Percentiles rank a stretch among this genome's conserved stretches.
Evolutionary conservation across 192 early-diverging fungal species (phyloP).

Genomic region (Backusella luteola): DNA sequence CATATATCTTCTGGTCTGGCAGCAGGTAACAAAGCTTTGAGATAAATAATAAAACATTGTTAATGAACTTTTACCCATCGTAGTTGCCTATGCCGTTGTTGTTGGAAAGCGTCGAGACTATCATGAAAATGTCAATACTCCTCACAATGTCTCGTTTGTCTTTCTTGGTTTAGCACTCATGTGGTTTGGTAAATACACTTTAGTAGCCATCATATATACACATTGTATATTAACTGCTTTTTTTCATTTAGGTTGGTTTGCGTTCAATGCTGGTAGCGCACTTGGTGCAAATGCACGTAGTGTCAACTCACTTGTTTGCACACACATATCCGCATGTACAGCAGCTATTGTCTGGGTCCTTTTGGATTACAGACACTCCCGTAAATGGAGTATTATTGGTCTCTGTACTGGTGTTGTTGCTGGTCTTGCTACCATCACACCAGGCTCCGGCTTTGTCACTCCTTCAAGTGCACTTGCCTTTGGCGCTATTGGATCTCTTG

Average conservation of each 20-base stretch:
- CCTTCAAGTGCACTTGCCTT: constrained; percentile 75
- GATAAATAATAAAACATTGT: neutral
- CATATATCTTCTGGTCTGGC: constrained; percentile 79
- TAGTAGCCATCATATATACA: constrained; percentile 26
- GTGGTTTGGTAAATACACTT: constrained; percentile 80
- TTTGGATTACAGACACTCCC: constrained; percentile 66
- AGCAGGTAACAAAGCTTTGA: constrained; percentile 31
- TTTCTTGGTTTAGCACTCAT: constrained; percentile 79
- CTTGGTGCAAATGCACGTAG: constrained; percentile 68
- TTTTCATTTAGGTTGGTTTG: constrained; percentile 69
- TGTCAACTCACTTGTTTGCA: constrained; percentile 73
- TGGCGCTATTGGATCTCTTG: constrained; percentile 64
- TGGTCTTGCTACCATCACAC: constrained; percentile 90
- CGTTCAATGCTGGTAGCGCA: constrained; percentile 84
- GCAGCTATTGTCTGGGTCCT: constrained; percentile 75
- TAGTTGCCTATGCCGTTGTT: constrained; percentile 78
- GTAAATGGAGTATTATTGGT: constrained; percentile 78
- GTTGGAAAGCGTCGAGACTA: constrained; percentile 78
- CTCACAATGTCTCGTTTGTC: constrained; percentile 83
- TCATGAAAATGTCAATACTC: constrained; percentile 67
- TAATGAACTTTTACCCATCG: neutral
- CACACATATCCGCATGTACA: constrained; percentile 69
- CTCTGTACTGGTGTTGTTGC: constrained; percentile 90
- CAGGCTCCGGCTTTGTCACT: constrained; percentile 75
- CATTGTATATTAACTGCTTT: neutral